phyloP scores from a whole-genome alignment of 257 asterid genomes.

The Craterostigma plantagineum region DNA sequence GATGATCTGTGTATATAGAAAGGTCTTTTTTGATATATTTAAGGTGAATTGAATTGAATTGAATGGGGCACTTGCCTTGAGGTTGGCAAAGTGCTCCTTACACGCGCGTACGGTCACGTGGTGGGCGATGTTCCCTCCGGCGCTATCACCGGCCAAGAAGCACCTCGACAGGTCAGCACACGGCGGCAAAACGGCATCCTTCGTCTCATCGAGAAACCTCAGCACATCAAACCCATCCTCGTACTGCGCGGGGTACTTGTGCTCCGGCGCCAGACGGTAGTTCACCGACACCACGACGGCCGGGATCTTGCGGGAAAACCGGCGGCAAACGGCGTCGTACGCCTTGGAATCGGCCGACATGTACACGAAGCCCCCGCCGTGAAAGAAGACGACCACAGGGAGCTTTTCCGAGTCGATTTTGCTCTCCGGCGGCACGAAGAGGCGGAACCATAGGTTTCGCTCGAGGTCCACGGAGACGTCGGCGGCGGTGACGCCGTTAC shows the following conservation, averaged over 20 bases:
- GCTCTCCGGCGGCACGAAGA: slow-evolving; percentile 16
- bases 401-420: not conserved
- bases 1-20: no score
- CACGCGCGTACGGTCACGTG: slow-evolving; percentile 9
- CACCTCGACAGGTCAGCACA: slow-evolving; percentile 17
- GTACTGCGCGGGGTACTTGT: slow-evolving; percentile 1
- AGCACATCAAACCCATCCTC: slow-evolving; percentile 1
- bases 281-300: slow-evolving; percentile 8
- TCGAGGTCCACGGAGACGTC: not conserved
- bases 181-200: slow-evolving; percentile 13
- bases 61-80: no score
- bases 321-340: slow-evolving; percentile 34
- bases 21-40: no score
- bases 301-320: slow-evolving; percentile 21
- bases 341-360: slow-evolving; percentile 16
- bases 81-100: no score
- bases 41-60: no score
- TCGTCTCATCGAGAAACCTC: not conserved
- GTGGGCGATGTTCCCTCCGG: slow-evolving; percentile 18
- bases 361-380: slow-evolving; percentile 40
- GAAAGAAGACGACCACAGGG: slow-evolving; percentile 34
- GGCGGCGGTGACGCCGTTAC: not conserved
- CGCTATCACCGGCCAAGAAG: slow-evolving; percentile 21
- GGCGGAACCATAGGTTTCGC: slow-evolving; percentile 38
- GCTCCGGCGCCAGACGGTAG: slow-evolving; percentile 1